Percentiles rank a stretch among this genome's conserved stretches.
These are phyloP conservation scores for Amylocystis lapponica DNA, from an alignment of 768 basidiomycete genomes.

Conservation along the genomic window DNA sequence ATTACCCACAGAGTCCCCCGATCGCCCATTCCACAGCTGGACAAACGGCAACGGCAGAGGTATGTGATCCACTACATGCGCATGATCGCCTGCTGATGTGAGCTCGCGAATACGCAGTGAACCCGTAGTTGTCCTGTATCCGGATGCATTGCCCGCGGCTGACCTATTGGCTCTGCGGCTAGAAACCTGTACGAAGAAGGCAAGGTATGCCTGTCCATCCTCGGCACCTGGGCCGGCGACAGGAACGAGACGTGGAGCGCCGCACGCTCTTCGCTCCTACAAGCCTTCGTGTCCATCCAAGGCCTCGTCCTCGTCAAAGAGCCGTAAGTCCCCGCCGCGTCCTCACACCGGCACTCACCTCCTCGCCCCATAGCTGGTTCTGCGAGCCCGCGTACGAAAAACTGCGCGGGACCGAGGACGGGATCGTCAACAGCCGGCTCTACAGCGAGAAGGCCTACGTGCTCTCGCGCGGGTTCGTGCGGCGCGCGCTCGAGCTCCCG, in stretches of 20 bases:
- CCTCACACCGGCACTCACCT: not conserved
- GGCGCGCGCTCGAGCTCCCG: conserved; percentile 81
- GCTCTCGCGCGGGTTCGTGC: conserved; percentile 82
- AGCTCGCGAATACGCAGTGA: conserved; percentile 44
- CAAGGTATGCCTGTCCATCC: conserved; percentile 87
- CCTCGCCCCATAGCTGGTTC: conserved; percentile 53
- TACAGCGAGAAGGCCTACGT: conserved; percentile 95
- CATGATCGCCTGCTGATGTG: conserved; percentile 6
- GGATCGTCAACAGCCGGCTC: conserved; percentile 82
- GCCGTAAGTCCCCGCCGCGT: conserved; percentile 72
- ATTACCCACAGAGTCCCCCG: conserved; percentile 79
- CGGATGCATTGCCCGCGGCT: not conserved
- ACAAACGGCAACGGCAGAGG: conserved; percentile 91
- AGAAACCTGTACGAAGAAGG: conserved; percentile 94
- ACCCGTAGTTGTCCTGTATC: conserved; percentile 53
- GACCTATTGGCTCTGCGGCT: not conserved
- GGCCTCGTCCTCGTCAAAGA: conserved; percentile 90
- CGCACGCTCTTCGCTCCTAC: conserved; percentile 77
- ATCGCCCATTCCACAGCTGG: conserved; percentile 90
- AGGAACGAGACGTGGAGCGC: conserved; percentile 85
- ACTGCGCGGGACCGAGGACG: conserved; percentile 84
- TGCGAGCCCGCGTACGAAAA: conserved; percentile 95
- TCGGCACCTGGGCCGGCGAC: conserved; percentile 92
- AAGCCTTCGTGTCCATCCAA: conserved; percentile 91
- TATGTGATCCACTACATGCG: conserved; percentile 34